A percentile compares a stretch with the other conserved stretches of the same genome.
Conservation (phyloP, 108 stramenopile genomes). For the Cyclotella kingstonii region DNA sequence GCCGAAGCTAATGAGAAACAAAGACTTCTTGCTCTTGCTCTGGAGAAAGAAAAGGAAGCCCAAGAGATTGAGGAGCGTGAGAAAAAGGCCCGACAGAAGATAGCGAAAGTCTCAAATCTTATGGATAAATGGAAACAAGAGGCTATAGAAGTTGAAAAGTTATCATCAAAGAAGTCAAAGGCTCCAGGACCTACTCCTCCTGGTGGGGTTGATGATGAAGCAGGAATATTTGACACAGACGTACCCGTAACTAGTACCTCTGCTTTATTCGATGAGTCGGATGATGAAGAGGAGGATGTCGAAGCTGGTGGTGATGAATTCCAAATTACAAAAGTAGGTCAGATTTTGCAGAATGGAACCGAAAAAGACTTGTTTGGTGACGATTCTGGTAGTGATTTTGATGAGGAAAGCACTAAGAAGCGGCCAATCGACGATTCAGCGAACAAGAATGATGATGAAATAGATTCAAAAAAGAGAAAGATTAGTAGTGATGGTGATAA, state of each 20-base stretch:
- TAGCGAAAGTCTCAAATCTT: constrained; percentile 60
- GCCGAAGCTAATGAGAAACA: constrained; percentile 65
- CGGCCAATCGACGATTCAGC: constrained; percentile 3
- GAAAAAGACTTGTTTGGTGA: constrained; percentile 79
- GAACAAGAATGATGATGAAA: constrained; percentile 18
- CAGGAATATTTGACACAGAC: constrained; percentile 49
- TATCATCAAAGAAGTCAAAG: constrained; percentile 52
- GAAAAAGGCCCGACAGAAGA: constrained; percentile 60
- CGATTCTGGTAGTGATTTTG: constrained; percentile 25
- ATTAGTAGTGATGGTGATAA: constrained; percentile 10
- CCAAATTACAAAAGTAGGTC: constrained; percentile 6
- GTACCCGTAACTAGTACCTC: constrained; percentile 37
- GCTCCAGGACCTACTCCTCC: constrained; percentile 33
- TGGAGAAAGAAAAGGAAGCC: constrained; percentile 55
- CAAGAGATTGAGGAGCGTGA: constrained; percentile 75
- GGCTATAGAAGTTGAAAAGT: constrained; percentile 40
- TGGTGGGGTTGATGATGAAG: constrained; percentile 50
- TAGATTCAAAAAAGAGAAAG: constrained; percentile 28
- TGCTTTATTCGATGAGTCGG: constrained; percentile 68
- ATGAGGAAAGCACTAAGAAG: constrained; percentile 16
- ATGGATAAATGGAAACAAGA: constrained; percentile 72
- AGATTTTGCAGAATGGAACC: constrained; percentile 32
- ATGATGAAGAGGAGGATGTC: constrained; percentile 44
- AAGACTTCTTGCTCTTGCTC: constrained; percentile 42
- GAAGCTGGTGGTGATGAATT: constrained; percentile 20